Evolutionary conservation across 2,329 filamentous ascomycete genomes (phyloP).

Genomic region (Emmonsiellopsis sp.): DNA sequence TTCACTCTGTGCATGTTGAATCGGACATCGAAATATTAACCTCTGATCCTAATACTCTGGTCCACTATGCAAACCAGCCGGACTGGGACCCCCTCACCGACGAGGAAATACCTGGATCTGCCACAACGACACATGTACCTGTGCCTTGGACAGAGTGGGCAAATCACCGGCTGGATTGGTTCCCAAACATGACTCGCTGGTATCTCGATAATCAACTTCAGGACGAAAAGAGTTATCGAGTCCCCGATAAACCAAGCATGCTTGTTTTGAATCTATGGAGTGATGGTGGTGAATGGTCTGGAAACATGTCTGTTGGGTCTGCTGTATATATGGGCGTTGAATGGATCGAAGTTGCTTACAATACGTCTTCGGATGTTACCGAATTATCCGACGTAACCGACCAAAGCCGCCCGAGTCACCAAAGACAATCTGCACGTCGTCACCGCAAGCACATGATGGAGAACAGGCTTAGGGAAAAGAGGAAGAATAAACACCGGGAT

Average conservation of each 20-base stretch:
- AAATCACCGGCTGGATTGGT: slow-evolving; percentile 34
- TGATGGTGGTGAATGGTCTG: slow-evolving; percentile 32
- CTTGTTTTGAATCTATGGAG: slow-evolving; percentile 35
- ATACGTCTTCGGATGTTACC: slow-evolving; percentile 10
- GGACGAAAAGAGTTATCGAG: slow-evolving; percentile 24
- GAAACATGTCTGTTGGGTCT: slow-evolving; percentile 28
- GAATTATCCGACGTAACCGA: neutral
- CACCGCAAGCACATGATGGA: neutral
- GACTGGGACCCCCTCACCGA: slow-evolving; percentile 29
- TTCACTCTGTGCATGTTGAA: slow-evolving; percentile 37
- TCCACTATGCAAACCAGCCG: slow-evolving; percentile 36
- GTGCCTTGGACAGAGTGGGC: slow-evolving; percentile 31
- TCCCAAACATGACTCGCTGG: slow-evolving; percentile 26
- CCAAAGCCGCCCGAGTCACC: neutral
- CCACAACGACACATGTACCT: slow-evolving; percentile 19
- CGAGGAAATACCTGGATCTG: slow-evolving; percentile 24
- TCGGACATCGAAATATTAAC: slow-evolving; percentile 47
- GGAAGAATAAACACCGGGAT: neutral
- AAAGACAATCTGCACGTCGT: neutral
- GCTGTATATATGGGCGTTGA: slow-evolving; percentile 31
- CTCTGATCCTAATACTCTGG: slow-evolving; percentile 31
- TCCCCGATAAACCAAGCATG: slow-evolving; percentile 28
- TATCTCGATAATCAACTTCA: slow-evolving; percentile 24
- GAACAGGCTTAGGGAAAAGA: neutral
- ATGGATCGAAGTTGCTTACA: slow-evolving; percentile 34